Conservation (phyloP, 2,329 filamentous ascomycete species). For the Pyrenophora graminea region DNA sequence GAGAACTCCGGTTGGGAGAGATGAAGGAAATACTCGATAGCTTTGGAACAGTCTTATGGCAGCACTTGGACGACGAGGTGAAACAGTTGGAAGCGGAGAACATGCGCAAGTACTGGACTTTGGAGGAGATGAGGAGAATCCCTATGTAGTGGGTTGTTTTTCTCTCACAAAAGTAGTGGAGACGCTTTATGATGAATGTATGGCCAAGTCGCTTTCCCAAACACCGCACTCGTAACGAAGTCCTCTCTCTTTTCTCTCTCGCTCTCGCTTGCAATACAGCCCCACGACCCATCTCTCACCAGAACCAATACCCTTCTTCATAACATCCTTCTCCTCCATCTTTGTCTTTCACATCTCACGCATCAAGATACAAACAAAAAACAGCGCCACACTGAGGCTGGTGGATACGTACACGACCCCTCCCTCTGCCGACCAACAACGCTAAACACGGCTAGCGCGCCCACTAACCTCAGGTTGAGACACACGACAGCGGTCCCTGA, state of each 20-base stretch:
- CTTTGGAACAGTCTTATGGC: conserved; percentile 80
- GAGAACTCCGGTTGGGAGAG: conserved; percentile 59
- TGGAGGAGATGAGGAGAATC: conserved; percentile 73
- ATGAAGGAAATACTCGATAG: conserved; percentile 74
- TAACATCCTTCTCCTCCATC: no score
- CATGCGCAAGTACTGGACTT: conserved; percentile 81
- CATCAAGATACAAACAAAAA: no score
- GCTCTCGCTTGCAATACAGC: no score
- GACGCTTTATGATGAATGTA: background rate
- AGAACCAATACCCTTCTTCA: no score
- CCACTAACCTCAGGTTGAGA: background rate
- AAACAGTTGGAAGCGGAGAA: conserved; percentile 77
- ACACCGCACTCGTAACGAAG: no score
- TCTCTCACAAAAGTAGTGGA: background rate
- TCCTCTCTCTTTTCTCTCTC: no score
- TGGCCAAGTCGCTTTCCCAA: background rate
- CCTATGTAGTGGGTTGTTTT: conserved; percentile 58
- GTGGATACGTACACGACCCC: no score
- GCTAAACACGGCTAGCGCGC: conserved; percentile 1
- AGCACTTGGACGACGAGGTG: conserved; percentile 85
- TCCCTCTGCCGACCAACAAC: background rate
- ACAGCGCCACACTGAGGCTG: no score
- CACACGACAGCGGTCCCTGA: conserved; percentile 1
- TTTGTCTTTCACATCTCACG: no score
- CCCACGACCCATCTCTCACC: no score